Conservation (phyloP, 192 early-diverging fungal genomes). For the Dispira parvispora region DNA sequence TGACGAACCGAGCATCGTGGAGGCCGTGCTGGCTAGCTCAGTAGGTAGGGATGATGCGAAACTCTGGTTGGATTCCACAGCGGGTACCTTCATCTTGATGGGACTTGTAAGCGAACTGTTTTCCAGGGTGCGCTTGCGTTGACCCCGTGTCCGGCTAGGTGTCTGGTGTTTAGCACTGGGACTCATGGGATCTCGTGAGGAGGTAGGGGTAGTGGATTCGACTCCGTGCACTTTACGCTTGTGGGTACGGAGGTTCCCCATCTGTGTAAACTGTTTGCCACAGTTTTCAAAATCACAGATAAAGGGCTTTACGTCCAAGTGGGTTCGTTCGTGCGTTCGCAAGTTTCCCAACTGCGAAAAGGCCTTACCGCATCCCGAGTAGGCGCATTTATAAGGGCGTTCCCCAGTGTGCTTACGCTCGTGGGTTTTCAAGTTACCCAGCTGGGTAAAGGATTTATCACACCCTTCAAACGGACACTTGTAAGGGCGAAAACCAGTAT, state of each 20-base stretch:
- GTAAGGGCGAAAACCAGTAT: not conserved
- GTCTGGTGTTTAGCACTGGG: not conserved
- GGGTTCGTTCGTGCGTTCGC: conserved; percentile 67
- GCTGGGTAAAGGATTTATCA: conserved; percentile 22
- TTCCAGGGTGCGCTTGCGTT: not conserved
- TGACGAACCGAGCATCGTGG: no score
- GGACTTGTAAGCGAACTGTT: not conserved
- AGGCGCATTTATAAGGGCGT: conserved; percentile 39
- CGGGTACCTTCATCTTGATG: not conserved
- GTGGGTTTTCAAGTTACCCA: conserved; percentile 25
- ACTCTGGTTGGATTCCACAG: not conserved
- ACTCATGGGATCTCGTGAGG: not conserved
- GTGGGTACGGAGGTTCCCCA: conserved; percentile 45
- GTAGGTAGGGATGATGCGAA: not conserved
- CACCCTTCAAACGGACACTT: conserved; percentile 14
- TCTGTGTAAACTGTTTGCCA: conserved; percentile 53
- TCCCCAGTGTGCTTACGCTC: conserved; percentile 43
- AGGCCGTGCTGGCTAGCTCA: not conserved
- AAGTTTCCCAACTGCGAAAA: conserved; percentile 71
- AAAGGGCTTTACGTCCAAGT: conserved; percentile 60
- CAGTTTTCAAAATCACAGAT: conserved; percentile 47
- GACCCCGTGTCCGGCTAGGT: not conserved
- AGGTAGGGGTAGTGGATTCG: not conserved
- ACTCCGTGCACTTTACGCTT: conserved; percentile 1
- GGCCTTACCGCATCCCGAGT: conserved; percentile 53